A percentile compares a stretch with the other conserved stretches of the same genome.
phyloP scores from a whole-genome alignment of 1,284 basidiomycete genomes.

The Pseudozyma hubeiensis region DNA sequence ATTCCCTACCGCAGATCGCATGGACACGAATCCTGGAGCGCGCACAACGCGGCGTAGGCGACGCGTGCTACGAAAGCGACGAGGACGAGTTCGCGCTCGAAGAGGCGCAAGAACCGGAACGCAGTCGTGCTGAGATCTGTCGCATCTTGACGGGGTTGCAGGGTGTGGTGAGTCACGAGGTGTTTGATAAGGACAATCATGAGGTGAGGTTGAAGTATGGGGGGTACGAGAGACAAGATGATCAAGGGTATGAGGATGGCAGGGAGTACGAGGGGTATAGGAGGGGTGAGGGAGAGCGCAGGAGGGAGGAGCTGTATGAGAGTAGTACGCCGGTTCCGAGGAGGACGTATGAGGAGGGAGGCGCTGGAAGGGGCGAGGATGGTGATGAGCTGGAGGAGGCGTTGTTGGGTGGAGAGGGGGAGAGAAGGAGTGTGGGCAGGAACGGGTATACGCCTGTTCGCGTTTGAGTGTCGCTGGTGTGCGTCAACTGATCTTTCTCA shows the following conservation, averaged over 20 bases:
- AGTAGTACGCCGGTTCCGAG: slow-evolving; percentile 24
- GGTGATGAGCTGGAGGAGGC: slow-evolving; percentile 37
- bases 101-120: slow-evolving; percentile 48
- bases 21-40: slow-evolving; percentile 62
- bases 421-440: slow-evolving; percentile 21
- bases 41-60: slow-evolving; percentile 59
- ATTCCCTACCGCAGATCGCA: slow-evolving; percentile 46
- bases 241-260: not conserved
- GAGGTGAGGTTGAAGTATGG: slow-evolving; percentile 29
- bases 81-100: slow-evolving; percentile 55
- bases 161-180: slow-evolving; percentile 35
- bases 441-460: slow-evolving; percentile 34
- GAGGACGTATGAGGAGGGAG: slow-evolving; percentile 15
- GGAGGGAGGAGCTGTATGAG: slow-evolving; percentile 21
- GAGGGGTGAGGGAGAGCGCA: not conserved
- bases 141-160: slow-evolving; percentile 48
- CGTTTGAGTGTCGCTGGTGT: slow-evolving; percentile 4
- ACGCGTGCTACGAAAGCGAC: slow-evolving; percentile 62
- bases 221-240: slow-evolving; percentile 13
- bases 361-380: slow-evolving; percentile 4
- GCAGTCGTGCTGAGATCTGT: slow-evolving; percentile 47
- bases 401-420: slow-evolving; percentile 20
- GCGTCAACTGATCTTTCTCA: not conserved
- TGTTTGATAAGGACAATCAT: slow-evolving; percentile 42
- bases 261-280: slow-evolving; percentile 7